Conservation (phyloP, 2,329 filamentous ascomycete genomes). For the Arthrocladium fulminans region DNA sequence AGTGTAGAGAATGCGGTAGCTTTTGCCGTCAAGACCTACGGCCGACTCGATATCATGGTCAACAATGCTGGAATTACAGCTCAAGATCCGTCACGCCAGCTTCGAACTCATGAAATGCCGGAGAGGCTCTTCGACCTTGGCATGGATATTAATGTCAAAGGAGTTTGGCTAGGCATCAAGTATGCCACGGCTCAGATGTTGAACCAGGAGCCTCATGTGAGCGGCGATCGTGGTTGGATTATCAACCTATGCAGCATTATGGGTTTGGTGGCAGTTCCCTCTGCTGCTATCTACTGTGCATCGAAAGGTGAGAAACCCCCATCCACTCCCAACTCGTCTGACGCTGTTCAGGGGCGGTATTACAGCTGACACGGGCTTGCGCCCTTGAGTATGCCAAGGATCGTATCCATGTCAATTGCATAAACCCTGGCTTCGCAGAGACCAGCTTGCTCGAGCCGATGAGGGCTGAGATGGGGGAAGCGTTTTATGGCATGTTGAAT, state of each 20-base stretch:
- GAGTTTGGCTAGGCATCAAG: conserved; percentile 36
- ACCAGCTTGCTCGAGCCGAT: conserved; percentile 18
- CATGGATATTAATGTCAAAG: conserved; percentile 30
- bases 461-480: conserved; percentile 8
- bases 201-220: conserved; percentile 17
- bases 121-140: conserved; percentile 12
- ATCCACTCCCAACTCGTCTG: neutral
- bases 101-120: conserved; percentile 8
- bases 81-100: neutral
- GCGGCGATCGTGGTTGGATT: conserved; percentile 31
- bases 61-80: conserved; percentile 20
- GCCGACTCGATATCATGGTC: conserved; percentile 28
- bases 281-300: conserved; percentile 16
- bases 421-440: conserved; percentile 43
- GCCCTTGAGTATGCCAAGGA: conserved; percentile 27
- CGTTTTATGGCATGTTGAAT: conserved; percentile 7
- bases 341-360: conserved; percentile 7
- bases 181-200: conserved; percentile 18
- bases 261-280: conserved; percentile 21
- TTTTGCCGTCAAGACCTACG: conserved; percentile 74
- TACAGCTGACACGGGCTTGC: conserved; percentile 31
- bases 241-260: conserved; percentile 29
- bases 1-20: conserved; percentile 61
- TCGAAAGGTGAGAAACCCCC: conserved; percentile 16
- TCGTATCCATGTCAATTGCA: conserved; percentile 40